Percentiles rank a stretch among this genome's conserved stretches.
Conservation (phyloP, 805 yeast genomes). For the Kuraishia capsulata region DNA sequence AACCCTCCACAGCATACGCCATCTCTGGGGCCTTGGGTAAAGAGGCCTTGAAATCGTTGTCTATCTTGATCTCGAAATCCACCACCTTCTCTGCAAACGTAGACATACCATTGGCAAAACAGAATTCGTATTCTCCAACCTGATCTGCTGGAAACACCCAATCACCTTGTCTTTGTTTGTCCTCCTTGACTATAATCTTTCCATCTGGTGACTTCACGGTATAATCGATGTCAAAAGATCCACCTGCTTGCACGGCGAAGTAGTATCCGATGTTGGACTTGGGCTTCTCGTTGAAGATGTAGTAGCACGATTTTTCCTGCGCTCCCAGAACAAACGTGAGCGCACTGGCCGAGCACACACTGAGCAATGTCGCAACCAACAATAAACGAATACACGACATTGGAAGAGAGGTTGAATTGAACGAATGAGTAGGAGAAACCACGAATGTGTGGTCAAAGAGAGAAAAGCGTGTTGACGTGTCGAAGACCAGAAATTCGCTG, state of each 20-base stretch:
- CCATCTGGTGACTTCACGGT: constrained; percentile 49
- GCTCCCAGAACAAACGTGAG: constrained; percentile 71
- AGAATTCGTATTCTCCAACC: constrained; percentile 79
- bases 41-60: constrained; percentile 48
- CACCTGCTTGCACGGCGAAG: constrained; percentile 79
- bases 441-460: neutral
- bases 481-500: neutral
- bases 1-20: constrained; percentile 45
- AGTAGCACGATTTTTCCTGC: constrained; percentile 64
- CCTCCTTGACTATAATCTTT: constrained; percentile 40
- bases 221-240: constrained; percentile 75
- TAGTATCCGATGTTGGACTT: constrained; percentile 60
- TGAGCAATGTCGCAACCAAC: constrained; percentile 1
- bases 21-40: constrained; percentile 52
- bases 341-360: constrained; percentile 35
- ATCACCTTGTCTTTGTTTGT: constrained; percentile 72
- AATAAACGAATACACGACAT: no score
- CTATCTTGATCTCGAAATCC: constrained; percentile 67
- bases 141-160: constrained; percentile 57
- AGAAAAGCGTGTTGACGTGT: neutral
- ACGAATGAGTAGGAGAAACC: neutral
- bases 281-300: constrained; percentile 53
- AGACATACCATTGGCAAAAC: constrained; percentile 76
- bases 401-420: no score
- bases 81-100: constrained; percentile 76